phyloP scores from a whole-genome alignment of 148 eudicot species.

The Chenopodium quinoa region DNA sequence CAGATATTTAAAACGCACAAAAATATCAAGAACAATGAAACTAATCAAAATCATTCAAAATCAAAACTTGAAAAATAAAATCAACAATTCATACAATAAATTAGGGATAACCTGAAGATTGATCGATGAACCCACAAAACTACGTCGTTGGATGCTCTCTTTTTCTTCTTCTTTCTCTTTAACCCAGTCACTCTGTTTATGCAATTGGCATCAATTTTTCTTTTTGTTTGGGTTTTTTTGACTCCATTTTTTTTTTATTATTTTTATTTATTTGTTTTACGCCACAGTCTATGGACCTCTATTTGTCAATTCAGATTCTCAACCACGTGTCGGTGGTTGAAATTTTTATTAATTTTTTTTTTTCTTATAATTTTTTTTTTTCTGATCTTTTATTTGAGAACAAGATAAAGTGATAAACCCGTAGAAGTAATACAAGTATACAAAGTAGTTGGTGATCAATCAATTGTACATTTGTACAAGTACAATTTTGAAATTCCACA shows the following conservation, averaged over 20 bases:
- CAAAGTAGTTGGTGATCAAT: background rate
- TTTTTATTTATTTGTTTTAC: background rate
- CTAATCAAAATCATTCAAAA: too few species aligned
- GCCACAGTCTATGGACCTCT: background rate
- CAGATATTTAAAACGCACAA: background rate
- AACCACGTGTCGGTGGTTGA: background rate
- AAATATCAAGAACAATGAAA: background rate
- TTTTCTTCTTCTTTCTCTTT: background rate
- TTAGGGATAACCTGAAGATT: constrained; percentile 8
- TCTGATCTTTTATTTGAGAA: background rate
- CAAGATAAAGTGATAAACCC: background rate
- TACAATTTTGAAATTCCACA: too few species aligned
- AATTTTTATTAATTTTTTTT: background rate
- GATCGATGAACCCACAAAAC: constrained; percentile 2
- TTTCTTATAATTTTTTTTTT: background rate
- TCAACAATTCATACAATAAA: background rate
- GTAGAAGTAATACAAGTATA: too few species aligned
- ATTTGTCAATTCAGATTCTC: background rate
- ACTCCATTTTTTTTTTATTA: background rate
- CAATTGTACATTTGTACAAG: too few species aligned
- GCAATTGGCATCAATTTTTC: background rate
- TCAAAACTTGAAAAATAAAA: too few species aligned
- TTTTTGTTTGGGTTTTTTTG: background rate
- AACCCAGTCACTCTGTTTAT: background rate
- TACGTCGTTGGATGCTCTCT: constrained; percentile 4